phyloP scores from a whole-genome alignment of 352 stramenopile species.

The Globisporangium carolinianum region DNA sequence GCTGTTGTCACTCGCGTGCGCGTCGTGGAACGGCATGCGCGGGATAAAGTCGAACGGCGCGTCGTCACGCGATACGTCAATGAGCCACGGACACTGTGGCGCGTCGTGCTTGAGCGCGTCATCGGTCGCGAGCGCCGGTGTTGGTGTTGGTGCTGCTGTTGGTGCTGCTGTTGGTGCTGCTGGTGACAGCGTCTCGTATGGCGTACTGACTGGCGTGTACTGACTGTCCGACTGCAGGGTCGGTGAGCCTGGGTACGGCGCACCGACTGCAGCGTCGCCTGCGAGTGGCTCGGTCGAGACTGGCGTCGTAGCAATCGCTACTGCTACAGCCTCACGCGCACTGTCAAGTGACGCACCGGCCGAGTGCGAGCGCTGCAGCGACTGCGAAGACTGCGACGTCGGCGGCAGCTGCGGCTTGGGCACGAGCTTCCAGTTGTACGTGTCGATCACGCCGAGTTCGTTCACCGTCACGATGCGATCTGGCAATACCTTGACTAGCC shows the following conservation, averaged over 20 bases:
- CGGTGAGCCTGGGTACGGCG: background rate
- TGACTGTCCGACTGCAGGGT: background rate
- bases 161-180: background rate
- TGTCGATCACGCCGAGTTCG: constrained; percentile 77
- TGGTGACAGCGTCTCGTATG: constrained; percentile 3
- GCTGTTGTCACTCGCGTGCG: constrained; percentile 14
- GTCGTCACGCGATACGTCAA: constrained; percentile 62
- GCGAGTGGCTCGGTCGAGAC: background rate
- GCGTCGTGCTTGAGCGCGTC: background rate
- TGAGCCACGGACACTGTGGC: constrained; percentile 49
- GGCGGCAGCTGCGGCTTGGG: constrained; percentile 32
- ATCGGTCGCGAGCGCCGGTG: background rate
- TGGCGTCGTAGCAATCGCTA: background rate
- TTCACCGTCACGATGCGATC: constrained; percentile 79
- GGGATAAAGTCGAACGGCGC: constrained; percentile 79
- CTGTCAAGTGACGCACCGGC: background rate
- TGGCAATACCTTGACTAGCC: constrained; percentile 63
- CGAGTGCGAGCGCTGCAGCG: background rate
- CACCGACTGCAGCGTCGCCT: background rate
- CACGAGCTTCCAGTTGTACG: constrained; percentile 79
- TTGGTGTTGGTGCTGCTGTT: background rate
- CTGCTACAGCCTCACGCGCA: background rate
- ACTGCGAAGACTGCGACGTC: background rate
- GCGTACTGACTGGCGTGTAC: constrained; percentile 3
- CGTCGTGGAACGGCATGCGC: constrained; percentile 69